Conservation (phyloP, 1,139 yeast genomes). For the Blastobotrys capitulatus region DNA sequence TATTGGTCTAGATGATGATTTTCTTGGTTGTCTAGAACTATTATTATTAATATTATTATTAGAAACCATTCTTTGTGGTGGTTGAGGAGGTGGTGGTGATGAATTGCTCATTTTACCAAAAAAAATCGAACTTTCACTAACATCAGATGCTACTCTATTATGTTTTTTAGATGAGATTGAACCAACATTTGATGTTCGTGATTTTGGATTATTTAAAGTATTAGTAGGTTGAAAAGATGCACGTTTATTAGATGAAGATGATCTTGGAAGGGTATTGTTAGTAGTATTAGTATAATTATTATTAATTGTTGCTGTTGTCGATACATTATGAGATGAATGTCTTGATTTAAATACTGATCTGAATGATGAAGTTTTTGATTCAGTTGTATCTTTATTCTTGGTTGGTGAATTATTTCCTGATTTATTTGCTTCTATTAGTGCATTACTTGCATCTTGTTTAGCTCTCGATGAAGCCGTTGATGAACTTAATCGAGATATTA, state of each 20-base stretch:
- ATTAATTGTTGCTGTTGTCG: no score
- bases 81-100: constrained; percentile 17
- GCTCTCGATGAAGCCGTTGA: constrained; percentile 30
- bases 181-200: neutral
- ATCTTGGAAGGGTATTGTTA: neutral
- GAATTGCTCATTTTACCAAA: constrained; percentile 17
- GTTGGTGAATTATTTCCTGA: neutral
- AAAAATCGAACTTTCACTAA: constrained; percentile 21
- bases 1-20: neutral
- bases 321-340: constrained; percentile 7
- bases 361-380: constrained; percentile 16
- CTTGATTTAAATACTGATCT: constrained; percentile 19
- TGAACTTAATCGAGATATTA: constrained; percentile 26
- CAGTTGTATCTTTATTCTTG: neutral
- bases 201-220: neutral
- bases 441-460: constrained; percentile 17
- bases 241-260: neutral
- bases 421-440: neutral
- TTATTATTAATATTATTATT: neutral
- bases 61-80: constrained; percentile 16
- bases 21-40: neutral
- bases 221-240: neutral
- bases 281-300: no score
- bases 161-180: constrained; percentile 1
- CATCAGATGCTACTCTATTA: constrained; percentile 14